A percentile compares a stretch with the other conserved stretches of the same genome.
These are phyloP conservation scores for Actinomucor elegans DNA, from an alignment of 371 early-diverging fungal genomes.

Conservation along the genomic window DNA sequence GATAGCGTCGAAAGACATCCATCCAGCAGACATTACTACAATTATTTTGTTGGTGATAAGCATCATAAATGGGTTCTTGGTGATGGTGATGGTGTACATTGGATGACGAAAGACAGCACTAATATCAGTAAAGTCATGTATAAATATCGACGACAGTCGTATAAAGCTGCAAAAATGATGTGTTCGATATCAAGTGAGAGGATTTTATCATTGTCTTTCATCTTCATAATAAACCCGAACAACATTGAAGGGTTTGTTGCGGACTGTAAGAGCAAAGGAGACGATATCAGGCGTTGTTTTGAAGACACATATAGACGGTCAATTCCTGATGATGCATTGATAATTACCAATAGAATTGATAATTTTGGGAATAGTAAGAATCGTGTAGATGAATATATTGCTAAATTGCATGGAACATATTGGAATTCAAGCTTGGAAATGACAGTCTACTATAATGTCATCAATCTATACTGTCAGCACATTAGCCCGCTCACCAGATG, in stretches of 20 bases:
- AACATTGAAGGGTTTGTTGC: not conserved
- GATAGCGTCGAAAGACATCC: slow-evolving; percentile 5
- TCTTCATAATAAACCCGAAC: not conserved
- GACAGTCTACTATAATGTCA: not conserved
- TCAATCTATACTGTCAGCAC: not conserved
- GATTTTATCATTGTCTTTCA: slow-evolving; percentile 2
- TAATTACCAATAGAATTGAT: slow-evolving; percentile 1
- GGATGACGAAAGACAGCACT: not conserved
- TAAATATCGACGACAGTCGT: not conserved
- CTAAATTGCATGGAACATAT: not conserved
- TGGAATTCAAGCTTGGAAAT: not conserved
- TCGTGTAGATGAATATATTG: no score
- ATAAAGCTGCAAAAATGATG: not conserved
- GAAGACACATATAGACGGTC: not conserved
- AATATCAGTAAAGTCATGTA: not conserved
- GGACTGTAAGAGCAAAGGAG: not conserved
- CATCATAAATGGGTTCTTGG: slow-evolving; percentile 7
- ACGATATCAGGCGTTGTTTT: not conserved
- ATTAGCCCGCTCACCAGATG: not conserved
- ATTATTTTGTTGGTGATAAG: slow-evolving; percentile 2
- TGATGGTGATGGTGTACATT: no score
- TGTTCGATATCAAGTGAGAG: not conserved
- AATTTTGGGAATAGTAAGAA: no score
- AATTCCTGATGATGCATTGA: not conserved
- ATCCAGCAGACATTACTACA: not conserved